phyloP scores from a whole-genome alignment of 495 filamentous ascomycete species.

The Recurvomyces mirabilis region DNA sequence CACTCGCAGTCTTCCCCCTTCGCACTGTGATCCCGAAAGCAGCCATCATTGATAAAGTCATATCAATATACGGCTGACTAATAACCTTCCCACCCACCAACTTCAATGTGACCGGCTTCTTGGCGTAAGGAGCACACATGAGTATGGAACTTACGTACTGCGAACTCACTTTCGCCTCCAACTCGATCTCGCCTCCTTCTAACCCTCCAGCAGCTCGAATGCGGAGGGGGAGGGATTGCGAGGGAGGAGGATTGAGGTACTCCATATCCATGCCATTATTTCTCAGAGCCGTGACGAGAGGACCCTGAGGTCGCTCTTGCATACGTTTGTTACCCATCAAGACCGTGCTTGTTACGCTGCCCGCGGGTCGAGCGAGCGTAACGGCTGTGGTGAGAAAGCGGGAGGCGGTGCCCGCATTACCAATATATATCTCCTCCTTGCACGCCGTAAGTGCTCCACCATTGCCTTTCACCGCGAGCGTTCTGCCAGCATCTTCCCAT shows the following conservation, averaged over 20 bases:
- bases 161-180: conserved; percentile 88
- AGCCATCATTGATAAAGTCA: conserved; percentile 97
- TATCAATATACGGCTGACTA: conserved; percentile 94
- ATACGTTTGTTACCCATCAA: conserved; percentile 92
- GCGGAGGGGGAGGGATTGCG: conserved; percentile 62
- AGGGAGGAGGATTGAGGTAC: conserved; percentile 61
- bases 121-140: conserved; percentile 95
- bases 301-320: conserved; percentile 88
- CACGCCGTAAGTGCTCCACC: conserved; percentile 75
- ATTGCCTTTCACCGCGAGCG: conserved; percentile 80
- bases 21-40: conserved; percentile 77
- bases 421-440: conserved; percentile 70
- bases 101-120: conserved; percentile 78
- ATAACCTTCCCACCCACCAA: conserved; percentile 92
- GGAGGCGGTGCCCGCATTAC: conserved; percentile 93
- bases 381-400: conserved; percentile 91
- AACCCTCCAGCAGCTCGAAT: conserved; percentile 77
- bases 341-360: conserved; percentile 51
- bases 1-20: too few relatives aligned
- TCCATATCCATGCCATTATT: conserved; percentile 72
- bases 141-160: conserved; percentile 95
- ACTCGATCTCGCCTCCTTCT: conserved; percentile 79
- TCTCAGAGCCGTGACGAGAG: conserved; percentile 83
- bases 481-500: conserved; percentile 87
- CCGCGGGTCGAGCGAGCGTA: conserved; percentile 60